Evolutionary conservation across 129 eudicot genomes (phyloP).

Genomic region (Escallonia herrerae): DNA sequence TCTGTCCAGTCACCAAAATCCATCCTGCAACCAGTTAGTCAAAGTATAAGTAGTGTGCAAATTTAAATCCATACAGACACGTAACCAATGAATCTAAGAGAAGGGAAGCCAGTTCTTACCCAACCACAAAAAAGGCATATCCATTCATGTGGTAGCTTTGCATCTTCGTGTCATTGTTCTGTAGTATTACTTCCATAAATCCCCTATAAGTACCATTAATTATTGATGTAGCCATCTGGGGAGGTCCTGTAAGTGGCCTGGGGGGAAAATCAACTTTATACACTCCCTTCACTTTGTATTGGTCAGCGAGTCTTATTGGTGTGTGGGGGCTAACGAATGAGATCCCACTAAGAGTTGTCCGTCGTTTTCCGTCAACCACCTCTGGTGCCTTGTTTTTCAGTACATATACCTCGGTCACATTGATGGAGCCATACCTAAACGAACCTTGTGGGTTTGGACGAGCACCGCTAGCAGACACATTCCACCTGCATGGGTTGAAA

Average conservation of each 20-base stretch:
- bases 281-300: conserved; percentile 38
- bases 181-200: conserved; percentile 55
- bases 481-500: conserved; percentile 40
- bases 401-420: conserved; percentile 53
- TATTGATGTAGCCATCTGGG: conserved; percentile 42
- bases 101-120: conserved; percentile 25
- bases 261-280: conserved; percentile 57
- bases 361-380: conserved; percentile 36
- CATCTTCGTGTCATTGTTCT: conserved; percentile 63
- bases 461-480: conserved; percentile 71
- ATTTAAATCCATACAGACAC: not conserved
- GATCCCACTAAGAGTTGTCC: conserved; percentile 54
- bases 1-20: conserved; percentile 68
- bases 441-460: conserved; percentile 82
- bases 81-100: not conserved
- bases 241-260: conserved; percentile 45
- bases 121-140: conserved; percentile 62
- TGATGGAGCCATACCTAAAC: conserved; percentile 55
- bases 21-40: conserved; percentile 38
- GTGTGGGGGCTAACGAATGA: conserved; percentile 58
- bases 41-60: not conserved
- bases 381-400: conserved; percentile 43
- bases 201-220: conserved; percentile 70
- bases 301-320: conserved; percentile 63
- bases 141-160: conserved; percentile 65